Conservation (phyloP, 495 filamentous ascomycete genomes). For the Cercophora samala region DNA sequence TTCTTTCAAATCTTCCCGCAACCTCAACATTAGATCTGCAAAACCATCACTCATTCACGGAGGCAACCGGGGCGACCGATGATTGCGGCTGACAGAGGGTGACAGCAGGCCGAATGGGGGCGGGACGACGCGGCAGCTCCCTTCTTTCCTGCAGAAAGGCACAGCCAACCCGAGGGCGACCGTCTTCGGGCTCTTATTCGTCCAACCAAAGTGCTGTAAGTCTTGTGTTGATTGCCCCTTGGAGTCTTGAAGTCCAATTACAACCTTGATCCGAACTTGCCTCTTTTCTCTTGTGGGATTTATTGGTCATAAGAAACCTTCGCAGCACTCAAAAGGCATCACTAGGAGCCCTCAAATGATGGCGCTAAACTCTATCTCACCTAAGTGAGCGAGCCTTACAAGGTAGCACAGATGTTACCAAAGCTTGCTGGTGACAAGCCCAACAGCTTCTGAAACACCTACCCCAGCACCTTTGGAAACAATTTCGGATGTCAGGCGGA, state of each 20-base stretch:
- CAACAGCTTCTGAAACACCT: constrained; percentile 4
- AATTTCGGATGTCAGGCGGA: constrained; percentile 1
- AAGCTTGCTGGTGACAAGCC: background rate
- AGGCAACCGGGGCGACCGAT: background rate
- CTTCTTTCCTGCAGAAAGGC: constrained; percentile 10
- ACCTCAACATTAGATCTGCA: background rate
- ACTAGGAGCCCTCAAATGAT: background rate
- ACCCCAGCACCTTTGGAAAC: background rate
- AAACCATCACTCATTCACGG: background rate
- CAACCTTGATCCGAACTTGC: background rate
- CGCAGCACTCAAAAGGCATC: background rate
- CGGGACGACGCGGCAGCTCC: constrained; percentile 6
- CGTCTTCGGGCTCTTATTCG: constrained; percentile 14
- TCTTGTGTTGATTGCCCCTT: constrained; percentile 17
- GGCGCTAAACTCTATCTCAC: background rate
- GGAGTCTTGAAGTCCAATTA: background rate
- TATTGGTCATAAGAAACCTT: too few species aligned
- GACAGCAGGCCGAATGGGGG: background rate
- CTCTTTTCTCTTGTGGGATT: too few species aligned
- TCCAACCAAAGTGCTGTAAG: constrained; percentile 1
- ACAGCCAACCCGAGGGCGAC: background rate
- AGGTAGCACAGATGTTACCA: background rate
- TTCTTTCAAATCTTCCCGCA: background rate
- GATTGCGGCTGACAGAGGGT: background rate
- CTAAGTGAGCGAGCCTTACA: background rate